Evolutionary conservation across 352 stramenopile genomes (phyloP).

Genomic region (Aphanomyces stellatus): DNA sequence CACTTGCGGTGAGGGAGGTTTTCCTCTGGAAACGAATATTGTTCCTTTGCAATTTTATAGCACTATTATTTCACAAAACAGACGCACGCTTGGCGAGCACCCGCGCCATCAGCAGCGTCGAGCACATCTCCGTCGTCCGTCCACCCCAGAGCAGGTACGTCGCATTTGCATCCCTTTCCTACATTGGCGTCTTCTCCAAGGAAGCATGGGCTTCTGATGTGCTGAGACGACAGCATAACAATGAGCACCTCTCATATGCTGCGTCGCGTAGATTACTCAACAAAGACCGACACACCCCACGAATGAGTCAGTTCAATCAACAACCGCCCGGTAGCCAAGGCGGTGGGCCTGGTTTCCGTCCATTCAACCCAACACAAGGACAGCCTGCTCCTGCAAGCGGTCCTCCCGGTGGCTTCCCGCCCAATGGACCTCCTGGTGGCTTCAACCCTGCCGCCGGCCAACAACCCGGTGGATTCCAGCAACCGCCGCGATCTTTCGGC

Average conservation of each 20-base stretch:
- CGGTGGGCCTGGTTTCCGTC: neutral
- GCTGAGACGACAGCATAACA: too few relatives aligned
- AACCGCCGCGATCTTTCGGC: neutral
- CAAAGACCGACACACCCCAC: too few relatives aligned
- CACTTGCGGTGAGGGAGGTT: constrained; percentile 3
- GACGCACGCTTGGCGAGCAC: neutral
- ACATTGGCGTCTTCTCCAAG: too few relatives aligned
- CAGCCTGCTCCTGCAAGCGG: neutral
- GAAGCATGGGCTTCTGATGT: too few relatives aligned
- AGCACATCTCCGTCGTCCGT: too few relatives aligned
- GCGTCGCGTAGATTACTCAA: too few relatives aligned
- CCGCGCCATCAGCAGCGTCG: neutral
- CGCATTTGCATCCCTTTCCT: too few relatives aligned
- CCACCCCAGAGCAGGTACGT: too few relatives aligned
- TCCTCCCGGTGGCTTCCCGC: neutral
- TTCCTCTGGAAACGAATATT: constrained; percentile 4
- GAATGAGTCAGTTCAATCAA: constrained; percentile 15
- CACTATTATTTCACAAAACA: neutral
- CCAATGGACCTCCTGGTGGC: neutral
- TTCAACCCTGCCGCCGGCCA: neutral
- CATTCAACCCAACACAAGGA: constrained; percentile 17
- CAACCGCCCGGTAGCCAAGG: constrained; percentile 18
- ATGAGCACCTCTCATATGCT: too few relatives aligned
- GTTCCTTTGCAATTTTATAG: constrained; percentile 4
- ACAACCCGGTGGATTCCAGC: neutral